Conservation (phyloP, 2,329 filamentous ascomycete species). For the Aphanoascus verrucosus region DNA sequence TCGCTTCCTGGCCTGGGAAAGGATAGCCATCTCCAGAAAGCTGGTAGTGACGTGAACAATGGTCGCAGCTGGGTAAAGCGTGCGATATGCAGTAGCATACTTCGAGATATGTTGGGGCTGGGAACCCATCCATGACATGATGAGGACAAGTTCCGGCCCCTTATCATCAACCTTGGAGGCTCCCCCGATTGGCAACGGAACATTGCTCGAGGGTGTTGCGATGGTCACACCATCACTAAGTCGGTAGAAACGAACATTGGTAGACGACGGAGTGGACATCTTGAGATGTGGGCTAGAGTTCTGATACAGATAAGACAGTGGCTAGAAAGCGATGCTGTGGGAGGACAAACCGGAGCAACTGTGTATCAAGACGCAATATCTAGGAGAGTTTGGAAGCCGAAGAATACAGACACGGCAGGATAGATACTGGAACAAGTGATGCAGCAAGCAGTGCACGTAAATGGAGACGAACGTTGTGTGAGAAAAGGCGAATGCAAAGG, state of each 20-base stretch:
- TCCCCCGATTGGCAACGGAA: not conserved
- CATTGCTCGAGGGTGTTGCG: conserved; percentile 2
- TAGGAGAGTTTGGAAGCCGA: no score
- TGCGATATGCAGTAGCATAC: not conserved
- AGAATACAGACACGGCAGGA: no score
- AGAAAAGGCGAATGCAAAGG: no score
- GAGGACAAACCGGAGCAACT: not conserved
- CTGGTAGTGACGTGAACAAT: not conserved
- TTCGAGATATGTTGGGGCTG: not conserved
- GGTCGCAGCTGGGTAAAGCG: not conserved
- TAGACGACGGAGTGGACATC: not conserved
- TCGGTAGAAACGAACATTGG: conserved; percentile 1
- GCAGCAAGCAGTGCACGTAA: no score
- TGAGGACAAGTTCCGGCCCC: conserved; percentile 2
- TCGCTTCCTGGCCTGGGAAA: not conserved
- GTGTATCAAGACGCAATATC: no score
- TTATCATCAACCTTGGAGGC: not conserved
- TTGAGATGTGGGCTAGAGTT: not conserved
- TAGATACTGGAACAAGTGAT: no score
- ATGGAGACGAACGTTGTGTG: no score
- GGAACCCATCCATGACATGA: not conserved
- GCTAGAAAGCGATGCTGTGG: not conserved
- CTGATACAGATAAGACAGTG: not conserved
- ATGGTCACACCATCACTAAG: conserved; percentile 4
- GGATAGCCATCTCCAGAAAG: not conserved